A percentile compares a stretch with the other conserved stretches of the same genome.
Evolutionary conservation across 1,284 basidiomycete species (phyloP).

Genomic region (Papiliotrema terrestris): DNA sequence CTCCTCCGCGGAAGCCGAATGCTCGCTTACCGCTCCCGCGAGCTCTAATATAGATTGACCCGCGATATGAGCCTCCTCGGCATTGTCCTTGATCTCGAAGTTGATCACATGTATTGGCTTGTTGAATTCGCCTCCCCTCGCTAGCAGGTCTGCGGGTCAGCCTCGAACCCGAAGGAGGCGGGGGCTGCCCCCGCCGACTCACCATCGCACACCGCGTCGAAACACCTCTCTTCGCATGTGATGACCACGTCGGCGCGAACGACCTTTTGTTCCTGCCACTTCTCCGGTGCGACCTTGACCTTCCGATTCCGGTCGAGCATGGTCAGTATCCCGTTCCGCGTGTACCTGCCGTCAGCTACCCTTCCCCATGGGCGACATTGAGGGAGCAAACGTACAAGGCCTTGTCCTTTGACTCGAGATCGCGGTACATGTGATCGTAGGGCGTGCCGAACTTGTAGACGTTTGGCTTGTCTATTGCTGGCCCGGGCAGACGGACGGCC

Average conservation of each 20-base stretch:
- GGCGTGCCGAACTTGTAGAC: conserved; percentile 98
- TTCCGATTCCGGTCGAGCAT: conserved; percentile 97
- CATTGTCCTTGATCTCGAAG: conserved; percentile 98
- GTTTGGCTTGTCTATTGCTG: conserved; percentile 95
- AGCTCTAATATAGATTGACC: conserved; percentile 93
- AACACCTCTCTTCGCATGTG: conserved; percentile 98
- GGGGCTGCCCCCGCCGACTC: conserved; percentile 29
- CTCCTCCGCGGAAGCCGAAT: not conserved
- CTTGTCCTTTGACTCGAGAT: conserved; percentile 81
- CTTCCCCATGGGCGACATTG: not conserved
- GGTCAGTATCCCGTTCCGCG: conserved; percentile 91
- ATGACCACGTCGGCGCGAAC: conserved; percentile 91
- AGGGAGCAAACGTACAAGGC: conserved; percentile 63
- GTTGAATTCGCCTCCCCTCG: conserved; percentile 86
- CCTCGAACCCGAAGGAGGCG: not conserved
- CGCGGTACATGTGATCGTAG: conserved; percentile 92
- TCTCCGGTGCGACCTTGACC: conserved; percentile 88
- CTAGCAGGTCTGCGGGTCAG: conserved; percentile 68
- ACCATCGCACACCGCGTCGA: conserved; percentile 98
- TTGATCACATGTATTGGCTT: conserved; percentile 95
- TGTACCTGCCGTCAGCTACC: conserved; percentile 60
- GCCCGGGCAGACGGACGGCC: conserved; percentile 90
- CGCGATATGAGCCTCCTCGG: conserved; percentile 94
- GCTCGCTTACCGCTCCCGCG: conserved; percentile 70
- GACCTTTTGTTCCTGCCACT: conserved; percentile 84